Evolutionary conservation across 495 filamentous ascomycete genomes (phyloP), one percentile per base, ranked within the genome.

Genomic region (Hamigera avellanea): DNA sequence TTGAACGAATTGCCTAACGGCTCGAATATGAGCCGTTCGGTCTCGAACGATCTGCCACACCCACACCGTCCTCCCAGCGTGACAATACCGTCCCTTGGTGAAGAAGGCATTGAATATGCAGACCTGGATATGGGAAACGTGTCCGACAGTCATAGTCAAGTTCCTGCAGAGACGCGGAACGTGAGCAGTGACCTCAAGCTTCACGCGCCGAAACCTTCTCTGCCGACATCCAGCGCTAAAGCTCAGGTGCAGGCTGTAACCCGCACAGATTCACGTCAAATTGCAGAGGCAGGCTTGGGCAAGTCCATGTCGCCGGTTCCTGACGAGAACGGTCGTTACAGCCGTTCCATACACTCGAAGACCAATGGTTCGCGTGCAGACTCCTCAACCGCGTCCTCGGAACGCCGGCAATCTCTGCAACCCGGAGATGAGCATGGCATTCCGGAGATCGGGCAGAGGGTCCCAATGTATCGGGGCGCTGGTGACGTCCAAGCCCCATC

Each of bases 401-500:
- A 64, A 45, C 76, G 62, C 37, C 59, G 49, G 21, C 69, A 50
- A 36, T 67, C 67, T 35, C 47, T 68, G 32, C 60, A 69, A n/a
- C 45, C 64, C 36, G 76, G 76, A 9, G 78, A 83, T 14, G 84
- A 87, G 44, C 75, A 81, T 42, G 89, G 89, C 9, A 93, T 95
- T 43, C 89, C 87, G 8, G 82, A 89, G 50, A 91, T 94, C 42
- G 87, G 87, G 26, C 70, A 78, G 50, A 73, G 86, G 47, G 88
- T 96, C 14, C 93, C 91, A 23, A 93, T 99, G 86, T 81, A 89
- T 50, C 80, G 80, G 25, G 77, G 93, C 61, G 88, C 87, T 26
- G 91, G 91, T 29, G 91, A 96, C 57, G 93, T 99, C 8, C 91
- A 99, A 61, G 91, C 91, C 9, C 91, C 91, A 0, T 88, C 93